Percentiles rank a stretch among this genome's conserved stretches.
These are phyloP conservation scores for Cercospora sp. DNA, from an alignment of 2,329 filamentous ascomycete genomes.

Conservation along the genomic window DNA sequence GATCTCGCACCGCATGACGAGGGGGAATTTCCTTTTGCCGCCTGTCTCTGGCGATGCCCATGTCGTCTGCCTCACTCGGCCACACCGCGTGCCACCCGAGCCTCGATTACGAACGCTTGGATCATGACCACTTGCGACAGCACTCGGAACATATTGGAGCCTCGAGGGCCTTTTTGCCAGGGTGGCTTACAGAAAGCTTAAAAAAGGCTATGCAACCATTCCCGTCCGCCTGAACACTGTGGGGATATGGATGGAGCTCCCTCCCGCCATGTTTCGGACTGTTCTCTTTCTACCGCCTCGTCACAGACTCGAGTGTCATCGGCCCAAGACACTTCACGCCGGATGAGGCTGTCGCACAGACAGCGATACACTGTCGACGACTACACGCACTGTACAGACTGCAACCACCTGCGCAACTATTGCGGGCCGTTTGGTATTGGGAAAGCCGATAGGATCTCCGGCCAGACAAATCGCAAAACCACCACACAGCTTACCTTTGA, in stretches of 20 bases:
- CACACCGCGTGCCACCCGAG: not conserved
- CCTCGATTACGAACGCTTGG: not conserved
- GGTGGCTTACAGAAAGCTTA: slow-evolving; percentile 25
- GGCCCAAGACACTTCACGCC: not conserved
- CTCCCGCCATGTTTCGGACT: slow-evolving; percentile 32
- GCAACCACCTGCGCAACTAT: not conserved
- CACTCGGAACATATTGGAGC: slow-evolving; percentile 3
- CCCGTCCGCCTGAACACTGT: slow-evolving; percentile 23
- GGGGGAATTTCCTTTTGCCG: not conserved
- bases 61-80: not conserved
- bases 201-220: slow-evolving; percentile 21
- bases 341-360: not conserved
- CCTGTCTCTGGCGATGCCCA: not conserved
- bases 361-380: not conserved
- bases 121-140: not conserved
- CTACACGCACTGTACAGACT: not conserved
- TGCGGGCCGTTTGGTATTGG: not conserved
- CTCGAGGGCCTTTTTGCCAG: slow-evolving; percentile 19
- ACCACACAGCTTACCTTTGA: slow-evolving; percentile 24
- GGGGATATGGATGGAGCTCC: slow-evolving; percentile 29
- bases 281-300: slow-evolving; percentile 19
- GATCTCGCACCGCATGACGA: slow-evolving; percentile 1
- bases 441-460: slow-evolving; percentile 24
- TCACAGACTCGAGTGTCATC: not conserved
- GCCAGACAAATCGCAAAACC: slow-evolving; percentile 16